These are phyloP conservation scores for Malus hybrid DNA, from an alignment of 331 rosid species.

Conservation along the genomic window DNA sequence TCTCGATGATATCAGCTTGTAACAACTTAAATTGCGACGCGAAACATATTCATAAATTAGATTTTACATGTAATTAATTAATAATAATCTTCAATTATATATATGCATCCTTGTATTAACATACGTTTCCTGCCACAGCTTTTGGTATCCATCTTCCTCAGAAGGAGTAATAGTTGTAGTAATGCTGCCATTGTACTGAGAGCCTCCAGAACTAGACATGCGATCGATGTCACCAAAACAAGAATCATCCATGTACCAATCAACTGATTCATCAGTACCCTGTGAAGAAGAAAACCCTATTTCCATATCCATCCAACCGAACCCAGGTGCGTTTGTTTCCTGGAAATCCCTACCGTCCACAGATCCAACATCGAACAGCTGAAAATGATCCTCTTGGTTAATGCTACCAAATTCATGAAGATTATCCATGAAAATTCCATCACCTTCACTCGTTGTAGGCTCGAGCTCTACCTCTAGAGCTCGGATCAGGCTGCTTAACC, in stretches of 20 bases:
- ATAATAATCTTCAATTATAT: neutral
- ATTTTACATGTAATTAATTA: neutral
- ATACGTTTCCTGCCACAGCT: slow-evolving; percentile 10
- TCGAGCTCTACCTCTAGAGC: slow-evolving; percentile 9
- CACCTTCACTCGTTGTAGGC: neutral
- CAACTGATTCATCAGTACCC: neutral
- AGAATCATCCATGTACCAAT: slow-evolving; percentile 2
- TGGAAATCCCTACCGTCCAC: neutral
- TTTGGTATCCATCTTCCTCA: neutral
- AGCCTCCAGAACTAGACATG: neutral
- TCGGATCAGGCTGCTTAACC: neutral
- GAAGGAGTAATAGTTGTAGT: neutral
- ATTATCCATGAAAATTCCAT: neutral
- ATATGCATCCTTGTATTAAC: neutral
- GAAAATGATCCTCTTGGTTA: slow-evolving; percentile 2
- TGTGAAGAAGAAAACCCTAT: neutral
- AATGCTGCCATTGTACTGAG: neutral
- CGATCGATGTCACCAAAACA: neutral
- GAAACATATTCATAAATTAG: neutral
- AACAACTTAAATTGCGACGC: neutral
- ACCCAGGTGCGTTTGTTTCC: neutral
- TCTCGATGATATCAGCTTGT: neutral
- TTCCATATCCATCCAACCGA: slow-evolving; percentile 6
- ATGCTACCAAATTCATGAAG: neutral
- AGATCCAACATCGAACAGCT: neutral